phyloP scores from a whole-genome alignment of 495 filamentous ascomycete genomes.

The Aspergillus heteromorphus region DNA sequence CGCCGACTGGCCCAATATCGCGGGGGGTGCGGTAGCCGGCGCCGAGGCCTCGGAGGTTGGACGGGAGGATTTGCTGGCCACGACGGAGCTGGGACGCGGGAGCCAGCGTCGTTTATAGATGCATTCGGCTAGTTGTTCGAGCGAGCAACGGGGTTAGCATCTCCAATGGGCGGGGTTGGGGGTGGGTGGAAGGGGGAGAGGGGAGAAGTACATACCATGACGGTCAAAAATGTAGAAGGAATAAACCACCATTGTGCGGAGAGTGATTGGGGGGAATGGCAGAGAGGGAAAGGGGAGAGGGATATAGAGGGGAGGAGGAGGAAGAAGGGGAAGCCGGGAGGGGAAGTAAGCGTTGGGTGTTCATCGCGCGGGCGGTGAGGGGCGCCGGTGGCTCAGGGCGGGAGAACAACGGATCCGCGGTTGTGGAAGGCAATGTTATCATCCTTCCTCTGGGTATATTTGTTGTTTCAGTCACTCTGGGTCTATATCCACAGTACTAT shows the following conservation, averaged over 20 bases:
- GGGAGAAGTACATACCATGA: conserved; percentile 63
- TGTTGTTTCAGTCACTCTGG: too few relatives aligned
- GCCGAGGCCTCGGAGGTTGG: conserved; percentile 26
- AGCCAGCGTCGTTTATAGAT: conserved; percentile 88
- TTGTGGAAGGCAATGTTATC: too few relatives aligned
- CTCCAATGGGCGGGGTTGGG: not conserved
- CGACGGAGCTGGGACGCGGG: conserved; percentile 40
- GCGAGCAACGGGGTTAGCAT: conserved; percentile 9
- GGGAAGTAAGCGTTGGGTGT: too few relatives aligned
- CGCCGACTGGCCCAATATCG: conserved; percentile 37
- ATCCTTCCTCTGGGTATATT: too few relatives aligned
- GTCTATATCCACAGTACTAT: too few relatives aligned
- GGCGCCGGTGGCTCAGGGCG: too few relatives aligned
- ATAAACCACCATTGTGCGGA: conserved; percentile 86
- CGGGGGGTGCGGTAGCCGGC: conserved; percentile 25
- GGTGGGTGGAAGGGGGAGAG: not conserved
- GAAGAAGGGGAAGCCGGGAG: too few relatives aligned
- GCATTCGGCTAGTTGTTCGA: conserved; percentile 72
- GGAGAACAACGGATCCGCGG: too few relatives aligned
- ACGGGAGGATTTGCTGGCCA: conserved; percentile 38
- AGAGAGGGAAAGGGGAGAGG: too few relatives aligned
- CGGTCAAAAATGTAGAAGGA: conserved; percentile 99
- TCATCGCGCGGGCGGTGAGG: too few relatives aligned
- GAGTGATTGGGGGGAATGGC: too few relatives aligned
- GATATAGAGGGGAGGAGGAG: too few relatives aligned